Evolutionary conservation across 2,329 filamentous ascomycete genomes (phyloP).

Genomic region (Rachicladosporium sp.): DNA sequence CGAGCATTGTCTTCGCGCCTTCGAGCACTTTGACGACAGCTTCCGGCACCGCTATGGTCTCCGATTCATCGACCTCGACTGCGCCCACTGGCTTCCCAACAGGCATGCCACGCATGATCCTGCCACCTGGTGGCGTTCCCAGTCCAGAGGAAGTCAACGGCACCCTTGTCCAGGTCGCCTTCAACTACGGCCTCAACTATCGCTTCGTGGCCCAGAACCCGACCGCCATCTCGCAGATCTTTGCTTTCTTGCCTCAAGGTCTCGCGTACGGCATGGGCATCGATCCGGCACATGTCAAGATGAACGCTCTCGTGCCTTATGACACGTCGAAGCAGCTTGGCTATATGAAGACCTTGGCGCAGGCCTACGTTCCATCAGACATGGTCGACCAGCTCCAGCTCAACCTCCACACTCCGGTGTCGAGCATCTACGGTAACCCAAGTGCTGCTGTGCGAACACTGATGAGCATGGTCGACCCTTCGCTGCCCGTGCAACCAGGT

Average conservation of each 20-base stretch:
- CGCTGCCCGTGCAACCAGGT: constrained; percentile 55
- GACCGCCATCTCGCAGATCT: constrained; percentile 72
- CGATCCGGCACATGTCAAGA: constrained; percentile 41
- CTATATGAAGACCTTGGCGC: constrained; percentile 69
- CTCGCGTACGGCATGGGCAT: constrained; percentile 52
- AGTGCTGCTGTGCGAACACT: constrained; percentile 53
- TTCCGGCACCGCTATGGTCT: constrained; percentile 7
- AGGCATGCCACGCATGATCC: constrained; percentile 61
- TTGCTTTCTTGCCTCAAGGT: constrained; percentile 61
- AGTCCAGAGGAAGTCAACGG: constrained; percentile 43
- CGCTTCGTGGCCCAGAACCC: constrained; percentile 61
- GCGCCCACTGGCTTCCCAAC: constrained; percentile 46
- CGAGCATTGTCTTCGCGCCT: constrained; percentile 49
- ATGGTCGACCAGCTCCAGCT: constrained; percentile 46
- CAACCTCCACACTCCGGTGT: constrained; percentile 59
- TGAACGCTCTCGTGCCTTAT: constrained; percentile 62
- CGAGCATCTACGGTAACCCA: constrained; percentile 60
- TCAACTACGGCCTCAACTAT: constrained; percentile 71
- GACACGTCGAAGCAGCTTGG: constrained; percentile 57
- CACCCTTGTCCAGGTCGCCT: constrained; percentile 70
- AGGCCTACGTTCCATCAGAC: constrained; percentile 35
- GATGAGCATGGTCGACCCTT: constrained; percentile 70
- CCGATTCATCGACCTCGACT: constrained; percentile 30
- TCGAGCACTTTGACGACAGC: constrained; percentile 18
- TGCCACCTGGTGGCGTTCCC: constrained; percentile 50